Evolutionary conservation across 2,329 filamentous ascomycete genomes (phyloP).

Genomic region (Aspergillus terreus): DNA sequence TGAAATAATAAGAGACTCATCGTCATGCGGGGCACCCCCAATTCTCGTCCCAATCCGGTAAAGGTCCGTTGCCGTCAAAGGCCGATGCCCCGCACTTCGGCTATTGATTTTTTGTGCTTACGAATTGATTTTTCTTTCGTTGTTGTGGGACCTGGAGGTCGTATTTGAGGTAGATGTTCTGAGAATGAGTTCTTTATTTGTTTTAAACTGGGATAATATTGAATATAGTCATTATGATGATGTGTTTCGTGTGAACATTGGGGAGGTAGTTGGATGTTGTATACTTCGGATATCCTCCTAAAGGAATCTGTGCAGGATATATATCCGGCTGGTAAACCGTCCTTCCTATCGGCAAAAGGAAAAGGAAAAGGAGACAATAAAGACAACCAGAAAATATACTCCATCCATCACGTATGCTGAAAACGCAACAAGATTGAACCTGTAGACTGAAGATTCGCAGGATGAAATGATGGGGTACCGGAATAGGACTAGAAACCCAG

Average conservation of each 20-base stretch:
- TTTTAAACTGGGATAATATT: neutral
- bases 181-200: constrained; percentile 7
- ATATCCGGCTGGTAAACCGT: neutral
- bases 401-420: too few relatives aligned
- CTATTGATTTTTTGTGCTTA: constrained; percentile 7
- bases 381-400: too few relatives aligned
- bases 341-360: neutral
- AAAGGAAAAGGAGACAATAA: too few relatives aligned
- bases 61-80: constrained; percentile 16
- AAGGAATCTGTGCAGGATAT: neutral
- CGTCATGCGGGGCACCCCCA: constrained; percentile 5
- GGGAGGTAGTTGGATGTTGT: too few relatives aligned
- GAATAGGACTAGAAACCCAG: neutral
- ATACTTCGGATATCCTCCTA: too few relatives aligned
- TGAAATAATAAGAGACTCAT: neutral
- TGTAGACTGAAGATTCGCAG: neutral
- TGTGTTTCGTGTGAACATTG: too few relatives aligned
- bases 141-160: neutral
- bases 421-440: too few relatives aligned
- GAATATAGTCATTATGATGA: neutral
- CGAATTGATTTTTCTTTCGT: neutral
- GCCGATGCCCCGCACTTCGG: constrained; percentile 14
- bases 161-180: neutral
- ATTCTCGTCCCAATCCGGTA: constrained; percentile 3
- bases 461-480: neutral